Percentiles rank a stretch among this genome's conserved stretches.
Conservation (phyloP, 2,329 filamentous ascomycete species). For the Madurella mycetomatis region DNA sequence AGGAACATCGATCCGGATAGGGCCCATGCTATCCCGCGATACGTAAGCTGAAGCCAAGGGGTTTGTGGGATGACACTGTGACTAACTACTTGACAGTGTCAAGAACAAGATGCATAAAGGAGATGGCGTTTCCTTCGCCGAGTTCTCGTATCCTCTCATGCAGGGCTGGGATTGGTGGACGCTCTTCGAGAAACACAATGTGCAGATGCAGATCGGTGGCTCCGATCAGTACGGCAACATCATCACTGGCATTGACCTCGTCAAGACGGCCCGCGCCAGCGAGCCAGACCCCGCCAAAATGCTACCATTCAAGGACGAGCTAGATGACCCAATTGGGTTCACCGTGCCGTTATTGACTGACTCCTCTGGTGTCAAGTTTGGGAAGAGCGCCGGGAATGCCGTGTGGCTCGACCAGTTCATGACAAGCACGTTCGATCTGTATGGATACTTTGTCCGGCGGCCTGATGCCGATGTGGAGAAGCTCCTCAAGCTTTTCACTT, state of each 20-base stretch:
- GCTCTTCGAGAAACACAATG: constrained; percentile 61
- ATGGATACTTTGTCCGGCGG: constrained; percentile 82
- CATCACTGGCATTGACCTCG: constrained; percentile 77
- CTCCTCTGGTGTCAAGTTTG: constrained; percentile 81
- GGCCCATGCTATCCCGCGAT: constrained; percentile 82
- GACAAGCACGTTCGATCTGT: constrained; percentile 81
- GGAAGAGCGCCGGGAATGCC: constrained; percentile 90
- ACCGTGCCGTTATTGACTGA: constrained; percentile 89
- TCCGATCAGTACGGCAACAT: constrained; percentile 98
- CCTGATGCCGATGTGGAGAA: constrained; percentile 76
- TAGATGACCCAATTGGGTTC: constrained; percentile 69
- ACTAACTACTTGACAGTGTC: constrained; percentile 44
- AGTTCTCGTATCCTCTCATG: constrained; percentile 88
- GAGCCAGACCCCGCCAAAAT: constrained; percentile 43
- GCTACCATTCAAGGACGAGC: constrained; percentile 37
- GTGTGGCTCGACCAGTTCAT: constrained; percentile 83
- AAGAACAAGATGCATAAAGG: constrained; percentile 79
- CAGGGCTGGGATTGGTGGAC: constrained; percentile 98
- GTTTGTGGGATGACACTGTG: background rate
- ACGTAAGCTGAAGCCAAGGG: constrained; percentile 55
- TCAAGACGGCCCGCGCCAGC: constrained; percentile 66
- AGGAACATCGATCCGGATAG: constrained; percentile 70
- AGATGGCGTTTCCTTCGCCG: constrained; percentile 89
- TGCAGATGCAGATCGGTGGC: constrained; percentile 87
- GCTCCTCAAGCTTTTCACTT: constrained; percentile 86